These are phyloP conservation scores for Petunia secreta DNA, from an alignment of 257 asterid species.

Conservation along the genomic window DNA sequence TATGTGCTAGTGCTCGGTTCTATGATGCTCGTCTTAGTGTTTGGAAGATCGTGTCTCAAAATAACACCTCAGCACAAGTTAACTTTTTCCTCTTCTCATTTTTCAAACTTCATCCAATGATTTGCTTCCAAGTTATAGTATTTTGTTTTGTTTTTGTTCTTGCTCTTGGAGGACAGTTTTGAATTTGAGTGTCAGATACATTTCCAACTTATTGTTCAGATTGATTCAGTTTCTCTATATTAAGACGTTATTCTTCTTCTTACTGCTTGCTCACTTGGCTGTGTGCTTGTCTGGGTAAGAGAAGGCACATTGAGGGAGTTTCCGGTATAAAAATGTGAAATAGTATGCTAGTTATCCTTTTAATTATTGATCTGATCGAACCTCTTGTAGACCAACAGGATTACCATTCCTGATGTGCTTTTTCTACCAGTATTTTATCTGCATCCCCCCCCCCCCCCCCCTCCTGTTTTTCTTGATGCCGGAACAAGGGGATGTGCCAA, in stretches of 20 bases:
- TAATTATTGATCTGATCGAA: not conserved
- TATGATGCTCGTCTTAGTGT: not conserved
- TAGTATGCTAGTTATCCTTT: not conserved
- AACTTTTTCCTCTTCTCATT: conserved; percentile 7
- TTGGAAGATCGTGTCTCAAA: not conserved
- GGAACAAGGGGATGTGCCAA: too few species aligned
- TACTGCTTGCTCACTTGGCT: not conserved
- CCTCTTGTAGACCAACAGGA: too few species aligned
- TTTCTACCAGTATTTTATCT: too few species aligned
- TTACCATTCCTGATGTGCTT: too few species aligned
- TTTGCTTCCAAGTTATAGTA: not conserved
- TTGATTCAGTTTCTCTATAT: not conserved
- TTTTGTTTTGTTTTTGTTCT: not conserved
- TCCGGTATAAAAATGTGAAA: not conserved
- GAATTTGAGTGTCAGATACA: not conserved
- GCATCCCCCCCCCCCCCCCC: too few species aligned
- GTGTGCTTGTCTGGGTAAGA: not conserved
- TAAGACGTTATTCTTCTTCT: not conserved
- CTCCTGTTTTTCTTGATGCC: too few species aligned
- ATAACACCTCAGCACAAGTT: not conserved
- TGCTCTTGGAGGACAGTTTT: not conserved
- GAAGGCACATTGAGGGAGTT: not conserved
- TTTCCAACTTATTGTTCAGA: conserved; percentile 8
- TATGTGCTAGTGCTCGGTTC: not conserved
- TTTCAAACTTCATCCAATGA: not conserved